Conservation (phyloP, 2,329 filamentous ascomycete species). For the Zymoseptoria tritici region DNA sequence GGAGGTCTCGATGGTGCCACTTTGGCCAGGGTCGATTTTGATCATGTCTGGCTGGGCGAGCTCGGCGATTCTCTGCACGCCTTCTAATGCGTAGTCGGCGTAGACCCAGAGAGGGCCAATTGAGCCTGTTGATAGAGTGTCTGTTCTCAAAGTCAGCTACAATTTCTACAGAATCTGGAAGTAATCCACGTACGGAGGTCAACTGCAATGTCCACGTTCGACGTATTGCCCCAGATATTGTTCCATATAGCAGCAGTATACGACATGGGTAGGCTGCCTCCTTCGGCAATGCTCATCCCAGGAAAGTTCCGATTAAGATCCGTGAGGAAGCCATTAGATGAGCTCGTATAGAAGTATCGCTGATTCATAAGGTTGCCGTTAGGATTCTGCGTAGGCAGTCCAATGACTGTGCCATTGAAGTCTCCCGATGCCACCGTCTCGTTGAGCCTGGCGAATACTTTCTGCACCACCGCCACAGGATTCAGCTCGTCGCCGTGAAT, state of each 20-base stretch:
- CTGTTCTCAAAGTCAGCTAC: constrained; percentile 4
- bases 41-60: constrained; percentile 34
- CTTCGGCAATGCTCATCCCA: constrained; percentile 34
- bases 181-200: constrained; percentile 21
- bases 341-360: constrained; percentile 32
- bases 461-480: constrained; percentile 32
- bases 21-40: constrained; percentile 34
- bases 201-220: constrained; percentile 34
- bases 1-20: constrained; percentile 34
- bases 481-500: constrained; percentile 36
- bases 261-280: constrained; percentile 12
- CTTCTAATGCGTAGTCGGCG: constrained; percentile 31
- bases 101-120: constrained; percentile 35
- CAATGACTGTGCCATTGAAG: constrained; percentile 29
- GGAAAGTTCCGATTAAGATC: constrained; percentile 55
- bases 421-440: constrained; percentile 27
- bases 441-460: constrained; percentile 31
- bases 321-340: constrained; percentile 48
- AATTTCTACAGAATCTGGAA: background rate
- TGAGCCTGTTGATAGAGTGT: constrained; percentile 33
- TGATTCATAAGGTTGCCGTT: constrained; percentile 35
- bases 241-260: constrained; percentile 33
- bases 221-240: constrained; percentile 32
- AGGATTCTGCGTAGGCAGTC: constrained; percentile 34
- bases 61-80: constrained; percentile 34